Conservation (phyloP, 2,329 filamentous ascomycete species). For the Pezizomycotina sp. region DNA sequence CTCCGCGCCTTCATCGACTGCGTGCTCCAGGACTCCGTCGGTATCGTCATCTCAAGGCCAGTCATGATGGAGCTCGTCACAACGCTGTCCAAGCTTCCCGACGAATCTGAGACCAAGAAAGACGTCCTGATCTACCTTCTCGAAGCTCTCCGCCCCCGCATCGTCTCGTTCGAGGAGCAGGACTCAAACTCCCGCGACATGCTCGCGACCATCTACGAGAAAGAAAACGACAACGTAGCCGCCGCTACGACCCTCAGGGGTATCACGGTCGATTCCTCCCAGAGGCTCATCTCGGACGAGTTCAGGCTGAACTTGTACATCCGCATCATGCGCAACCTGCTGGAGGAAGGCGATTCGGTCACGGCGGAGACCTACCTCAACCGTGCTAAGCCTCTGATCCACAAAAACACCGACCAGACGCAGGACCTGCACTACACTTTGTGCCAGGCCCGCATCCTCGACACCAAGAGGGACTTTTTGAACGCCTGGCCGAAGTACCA, state of each 20-base stretch:
- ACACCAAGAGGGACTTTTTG: slow-evolving; percentile 77
- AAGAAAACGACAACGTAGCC: slow-evolving; percentile 59
- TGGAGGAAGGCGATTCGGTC: slow-evolving; percentile 84
- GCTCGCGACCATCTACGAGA: slow-evolving; percentile 68
- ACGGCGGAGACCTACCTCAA: slow-evolving; percentile 76
- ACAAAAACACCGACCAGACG: slow-evolving; percentile 55
- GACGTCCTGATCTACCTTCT: slow-evolving; percentile 61
- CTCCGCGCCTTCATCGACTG: slow-evolving; percentile 51
- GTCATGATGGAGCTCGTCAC: slow-evolving; percentile 51
- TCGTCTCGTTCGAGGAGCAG: slow-evolving; percentile 70
- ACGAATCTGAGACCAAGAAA: slow-evolving; percentile 48
- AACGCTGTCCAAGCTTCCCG: slow-evolving; percentile 43
- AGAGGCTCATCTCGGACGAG: slow-evolving; percentile 64
- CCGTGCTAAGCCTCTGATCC: slow-evolving; percentile 84
- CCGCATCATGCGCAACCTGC: slow-evolving; percentile 80
- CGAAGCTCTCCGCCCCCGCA: slow-evolving; percentile 45
- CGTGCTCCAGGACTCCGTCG: slow-evolving; percentile 51
- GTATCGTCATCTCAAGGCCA: slow-evolving; percentile 57
- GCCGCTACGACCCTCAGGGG: slow-evolving; percentile 65
- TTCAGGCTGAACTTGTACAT: slow-evolving; percentile 80
- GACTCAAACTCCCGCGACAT: slow-evolving; percentile 62
- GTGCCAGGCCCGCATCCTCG: slow-evolving; percentile 80
- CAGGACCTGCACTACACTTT: slow-evolving; percentile 74
- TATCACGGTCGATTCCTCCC: slow-evolving; percentile 77
- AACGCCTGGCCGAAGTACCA: slow-evolving; percentile 80